Base-by-base conservation (phyloP, 129 eudicot genomes). In the Smallanthus sonchifolius region DNA sequence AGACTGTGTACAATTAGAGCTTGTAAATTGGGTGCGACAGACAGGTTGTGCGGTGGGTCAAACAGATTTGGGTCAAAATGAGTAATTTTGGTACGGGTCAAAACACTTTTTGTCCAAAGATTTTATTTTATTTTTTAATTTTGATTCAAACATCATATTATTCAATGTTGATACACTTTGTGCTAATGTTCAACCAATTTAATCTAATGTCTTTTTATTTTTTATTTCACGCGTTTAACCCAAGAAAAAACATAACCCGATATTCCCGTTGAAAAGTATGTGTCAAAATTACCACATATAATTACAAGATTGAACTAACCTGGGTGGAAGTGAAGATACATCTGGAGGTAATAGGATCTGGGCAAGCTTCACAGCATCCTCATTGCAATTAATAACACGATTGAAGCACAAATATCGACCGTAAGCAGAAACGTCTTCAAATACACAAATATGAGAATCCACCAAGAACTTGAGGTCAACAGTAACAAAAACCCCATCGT, bases 361-460 rank as follows among this genome's bases (percentile, higher is more conserved):
- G 6, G 98, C 95, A 24, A 92, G 90, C 70, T 87, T 72, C 52
- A 87, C 36, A 4, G 88, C 96, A 49, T 89, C 94, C 42, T 86
- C 80, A 38, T 80, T 82, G 72, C 79, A 80, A 60, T 86, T 85
- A 36, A 92, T 81, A 37, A 89, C 93, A 37, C 77, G 86, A 77
- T 92, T 89, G 65, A 92, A 92, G 85, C 96, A 92, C 34, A 92
- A 47, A 74, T 92, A 92, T 11, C 98, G 92, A 44, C 98, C 98
- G 40, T 84, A 89, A 28, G 95, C 82, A 15, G 98, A 87, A 45
- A 82, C 74, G 16, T 89, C 95, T 83, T 92, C 96, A 34, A 84
- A 89, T 5, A 92, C 98, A 40, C 91, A 92, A 8, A 92, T 81
- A 37, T 92, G 95, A 15, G 98, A 88, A 9, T 92, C 90, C 2